A percentile compares a stretch with the other conserved stretches of the same genome.
phyloP scores from a whole-genome alignment of 306 rosid species.

The Canavalia ensiformis region DNA sequence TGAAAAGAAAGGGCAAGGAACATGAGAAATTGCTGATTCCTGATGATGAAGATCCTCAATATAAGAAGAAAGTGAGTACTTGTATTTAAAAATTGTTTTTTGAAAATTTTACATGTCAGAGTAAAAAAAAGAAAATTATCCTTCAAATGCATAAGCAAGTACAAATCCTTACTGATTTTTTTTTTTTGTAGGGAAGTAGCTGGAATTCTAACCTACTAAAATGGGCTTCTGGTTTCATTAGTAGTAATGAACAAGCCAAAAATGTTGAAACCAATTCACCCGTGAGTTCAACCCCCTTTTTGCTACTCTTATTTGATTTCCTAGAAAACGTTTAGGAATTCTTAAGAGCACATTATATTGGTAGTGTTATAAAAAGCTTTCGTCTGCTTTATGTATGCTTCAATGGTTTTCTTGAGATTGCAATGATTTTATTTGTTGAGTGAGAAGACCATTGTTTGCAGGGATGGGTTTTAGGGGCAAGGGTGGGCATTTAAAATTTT shows the following conservation, averaged over 20 bases:
- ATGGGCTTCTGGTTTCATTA: slow-evolving; percentile 96
- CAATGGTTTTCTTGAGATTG: slow-evolving; percentile 25
- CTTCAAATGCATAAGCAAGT: slow-evolving; percentile 25
- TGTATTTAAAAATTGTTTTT: slow-evolving; percentile 27
- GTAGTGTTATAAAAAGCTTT: neutral
- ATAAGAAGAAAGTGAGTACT: slow-evolving; percentile 69
- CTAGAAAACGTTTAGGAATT: slow-evolving; percentile 10
- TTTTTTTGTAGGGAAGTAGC: slow-evolving; percentile 65
- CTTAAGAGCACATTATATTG: slow-evolving; percentile 1
- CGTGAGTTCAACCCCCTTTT: slow-evolving; percentile 59
- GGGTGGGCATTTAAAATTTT: too few relatives aligned
- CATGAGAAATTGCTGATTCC: slow-evolving; percentile 81
- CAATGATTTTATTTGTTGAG: slow-evolving; percentile 32
- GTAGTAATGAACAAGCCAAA: slow-evolving; percentile 70
- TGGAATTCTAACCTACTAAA: slow-evolving; percentile 90
- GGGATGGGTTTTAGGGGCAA: neutral
- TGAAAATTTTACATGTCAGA: slow-evolving; percentile 14
- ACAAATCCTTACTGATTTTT: slow-evolving; percentile 33
- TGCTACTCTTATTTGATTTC: slow-evolving; percentile 31
- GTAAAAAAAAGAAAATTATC: neutral
- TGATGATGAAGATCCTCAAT: slow-evolving; percentile 61
- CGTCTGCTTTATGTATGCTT: slow-evolving; percentile 37
- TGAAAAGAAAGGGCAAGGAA: slow-evolving; percentile 92
- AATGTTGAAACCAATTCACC: slow-evolving; percentile 59
- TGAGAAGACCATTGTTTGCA: slow-evolving; percentile 20